Percentiles rank a stretch among this genome's conserved stretches.
Conservation (phyloP, 1,139 yeast species). For the Protomyces inundatus region DNA sequence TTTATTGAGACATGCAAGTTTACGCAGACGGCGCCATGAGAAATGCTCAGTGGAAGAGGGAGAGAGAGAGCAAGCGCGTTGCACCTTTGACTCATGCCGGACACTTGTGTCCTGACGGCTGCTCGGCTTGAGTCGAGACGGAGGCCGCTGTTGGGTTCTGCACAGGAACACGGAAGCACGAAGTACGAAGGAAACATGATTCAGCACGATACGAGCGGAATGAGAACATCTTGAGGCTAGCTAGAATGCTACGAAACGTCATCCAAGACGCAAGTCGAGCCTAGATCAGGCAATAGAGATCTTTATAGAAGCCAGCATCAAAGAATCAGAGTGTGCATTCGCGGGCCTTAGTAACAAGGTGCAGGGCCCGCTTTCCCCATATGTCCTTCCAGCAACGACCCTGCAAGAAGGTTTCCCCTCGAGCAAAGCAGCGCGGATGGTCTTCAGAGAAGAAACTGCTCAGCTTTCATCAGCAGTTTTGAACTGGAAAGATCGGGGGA, state of each 20-base stretch:
- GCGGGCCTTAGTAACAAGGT: conserved; percentile 1
- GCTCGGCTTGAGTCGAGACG: background rate
- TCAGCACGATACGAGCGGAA: no score
- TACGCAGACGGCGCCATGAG: background rate
- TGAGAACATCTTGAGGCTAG: no score
- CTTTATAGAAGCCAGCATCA: background rate
- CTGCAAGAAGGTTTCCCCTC: background rate
- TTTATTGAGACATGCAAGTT: background rate
- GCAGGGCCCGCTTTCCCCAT: conserved; percentile 2
- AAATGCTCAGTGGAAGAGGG: background rate
- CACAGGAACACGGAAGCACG: background rate
- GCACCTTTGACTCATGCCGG: conserved; percentile 1
- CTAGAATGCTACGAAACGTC: no score
- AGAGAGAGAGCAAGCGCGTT: background rate
- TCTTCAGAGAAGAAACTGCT: background rate
- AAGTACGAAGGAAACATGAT: no score
- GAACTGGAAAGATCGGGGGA: background rate
- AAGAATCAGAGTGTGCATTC: background rate
- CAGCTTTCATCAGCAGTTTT: background rate
- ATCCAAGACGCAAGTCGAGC: no score
- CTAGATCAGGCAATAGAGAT: background rate
- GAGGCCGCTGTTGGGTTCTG: background rate
- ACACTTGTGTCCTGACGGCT: background rate
- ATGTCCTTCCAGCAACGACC: background rate
- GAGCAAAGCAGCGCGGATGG: background rate